Percentiles rank a stretch among this genome's conserved stretches.
Conservation (phyloP, 1,284 basidiomycete species). For the Moesziomyces sp. region DNA sequence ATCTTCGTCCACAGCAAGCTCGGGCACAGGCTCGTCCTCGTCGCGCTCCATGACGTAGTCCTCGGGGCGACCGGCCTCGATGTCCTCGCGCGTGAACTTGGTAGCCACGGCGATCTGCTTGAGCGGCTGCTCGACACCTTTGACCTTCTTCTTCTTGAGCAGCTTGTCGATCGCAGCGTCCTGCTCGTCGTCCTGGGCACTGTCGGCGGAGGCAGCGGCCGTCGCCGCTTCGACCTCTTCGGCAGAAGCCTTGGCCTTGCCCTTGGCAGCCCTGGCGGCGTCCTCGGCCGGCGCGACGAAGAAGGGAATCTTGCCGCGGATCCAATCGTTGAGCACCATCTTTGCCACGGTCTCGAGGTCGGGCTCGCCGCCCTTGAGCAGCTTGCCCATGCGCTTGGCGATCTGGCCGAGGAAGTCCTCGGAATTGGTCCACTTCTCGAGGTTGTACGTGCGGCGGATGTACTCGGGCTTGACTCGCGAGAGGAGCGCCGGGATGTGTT, state of each 20-base stretch:
- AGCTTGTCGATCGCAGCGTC: slow-evolving; percentile 35
- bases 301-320: slow-evolving; percentile 91
- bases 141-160: slow-evolving; percentile 69
- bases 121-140: slow-evolving; percentile 73
- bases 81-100: slow-evolving; percentile 71
- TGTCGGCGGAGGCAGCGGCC: slow-evolving; percentile 6
- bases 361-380: slow-evolving; percentile 93
- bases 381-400: slow-evolving; percentile 88
- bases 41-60: slow-evolving; percentile 66
- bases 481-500: slow-evolving; percentile 90
- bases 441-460: slow-evolving; percentile 84
- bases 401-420: slow-evolving; percentile 86
- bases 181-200: slow-evolving; percentile 20
- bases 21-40: slow-evolving; percentile 49
- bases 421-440: slow-evolving; percentile 71
- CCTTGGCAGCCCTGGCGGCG: slow-evolving; percentile 29
- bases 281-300: slow-evolving; percentile 77
- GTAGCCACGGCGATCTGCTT: slow-evolving; percentile 73
- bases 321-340: slow-evolving; percentile 97
- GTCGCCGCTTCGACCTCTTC: slow-evolving; percentile 23
- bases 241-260: slow-evolving; percentile 41
- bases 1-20: slow-evolving; percentile 47
- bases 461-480: slow-evolving; percentile 91
- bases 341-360: slow-evolving; percentile 92
- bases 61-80: slow-evolving; percentile 58